Evolutionary conservation across 805 yeast genomes (phyloP).

Genomic region (Metschnikowia noctiluminum): DNA sequence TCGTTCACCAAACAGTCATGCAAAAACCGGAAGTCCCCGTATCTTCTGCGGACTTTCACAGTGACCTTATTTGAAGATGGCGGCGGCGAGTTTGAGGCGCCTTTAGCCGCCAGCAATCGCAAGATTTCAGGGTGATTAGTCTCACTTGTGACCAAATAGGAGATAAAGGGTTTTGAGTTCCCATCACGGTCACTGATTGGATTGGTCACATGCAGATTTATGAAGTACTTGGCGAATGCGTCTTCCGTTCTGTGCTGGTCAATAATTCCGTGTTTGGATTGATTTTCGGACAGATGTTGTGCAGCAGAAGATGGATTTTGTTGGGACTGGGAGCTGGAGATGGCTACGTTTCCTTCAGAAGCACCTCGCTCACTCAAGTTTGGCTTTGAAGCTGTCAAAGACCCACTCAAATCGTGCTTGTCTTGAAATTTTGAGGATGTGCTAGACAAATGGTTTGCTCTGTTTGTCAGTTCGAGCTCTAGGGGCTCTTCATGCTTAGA

Average conservation of each 20-base stretch:
- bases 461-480: background rate
- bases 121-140: constrained; percentile 60
- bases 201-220: constrained; percentile 41
- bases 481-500: background rate
- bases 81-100: constrained; percentile 2
- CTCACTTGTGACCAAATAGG: constrained; percentile 63
- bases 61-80: constrained; percentile 18
- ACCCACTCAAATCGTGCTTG: too few relatives aligned
- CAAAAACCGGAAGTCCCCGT: constrained; percentile 79
- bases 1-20: constrained; percentile 73
- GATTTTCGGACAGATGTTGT: background rate
- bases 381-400: too few relatives aligned
- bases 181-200: constrained; percentile 69
- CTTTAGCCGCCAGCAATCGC: constrained; percentile 19
- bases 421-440: too few relatives aligned
- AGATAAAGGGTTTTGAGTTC: constrained; percentile 71
- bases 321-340: background rate
- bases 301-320: background rate
- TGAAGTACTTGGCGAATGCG: constrained; percentile 13
- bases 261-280: background rate
- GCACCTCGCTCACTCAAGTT: too few relatives aligned
- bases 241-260: constrained; percentile 14
- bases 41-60: constrained; percentile 69
- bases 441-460: too few relatives aligned
- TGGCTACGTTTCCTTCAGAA: background rate